Evolutionary conservation across 345 rosid species (phyloP).

Genomic region (Salix dunnii): DNA sequence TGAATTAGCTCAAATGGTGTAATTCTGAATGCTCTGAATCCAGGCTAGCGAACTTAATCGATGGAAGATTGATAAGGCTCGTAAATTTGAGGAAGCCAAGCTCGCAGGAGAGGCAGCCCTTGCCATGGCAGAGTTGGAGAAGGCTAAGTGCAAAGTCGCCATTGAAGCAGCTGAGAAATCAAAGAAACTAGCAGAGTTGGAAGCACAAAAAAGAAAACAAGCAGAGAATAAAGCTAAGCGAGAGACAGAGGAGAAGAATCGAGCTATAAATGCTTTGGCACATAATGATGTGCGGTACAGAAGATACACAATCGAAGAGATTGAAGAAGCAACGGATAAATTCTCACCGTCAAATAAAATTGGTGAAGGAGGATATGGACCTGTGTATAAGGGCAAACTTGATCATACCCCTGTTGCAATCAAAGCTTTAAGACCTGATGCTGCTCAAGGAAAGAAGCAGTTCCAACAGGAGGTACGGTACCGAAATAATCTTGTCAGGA

Average conservation of each 20-base stretch:
- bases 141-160: constrained; percentile 79
- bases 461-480: constrained; percentile 76
- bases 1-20: background rate
- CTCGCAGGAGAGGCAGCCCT: constrained; percentile 73
- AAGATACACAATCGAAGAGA: constrained; percentile 71
- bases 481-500: background rate
- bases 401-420: constrained; percentile 91
- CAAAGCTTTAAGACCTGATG: constrained; percentile 83
- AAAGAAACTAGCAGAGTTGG: constrained; percentile 62
- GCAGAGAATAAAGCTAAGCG: constrained; percentile 69
- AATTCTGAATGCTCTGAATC: background rate
- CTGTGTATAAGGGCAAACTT: constrained; percentile 75
- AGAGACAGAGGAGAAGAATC: constrained; percentile 70
- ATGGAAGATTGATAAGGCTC: constrained; percentile 68
- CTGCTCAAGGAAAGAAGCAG: constrained; percentile 84
- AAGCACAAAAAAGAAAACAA: constrained; percentile 56
- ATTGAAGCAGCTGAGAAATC: constrained; percentile 82
- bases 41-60: constrained; percentile 73
- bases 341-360: constrained; percentile 52
- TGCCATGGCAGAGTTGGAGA: constrained; percentile 75
- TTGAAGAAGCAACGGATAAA: constrained; percentile 63
- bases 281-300: constrained; percentile 61
- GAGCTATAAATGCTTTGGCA: constrained; percentile 58
- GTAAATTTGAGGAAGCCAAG: constrained; percentile 66
- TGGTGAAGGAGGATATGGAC: constrained; percentile 98